Percentiles rank a stretch among this genome's conserved stretches.
phyloP scores from a whole-genome alignment of 257 asterid genomes.

The Mitragyna speciosa region DNA sequence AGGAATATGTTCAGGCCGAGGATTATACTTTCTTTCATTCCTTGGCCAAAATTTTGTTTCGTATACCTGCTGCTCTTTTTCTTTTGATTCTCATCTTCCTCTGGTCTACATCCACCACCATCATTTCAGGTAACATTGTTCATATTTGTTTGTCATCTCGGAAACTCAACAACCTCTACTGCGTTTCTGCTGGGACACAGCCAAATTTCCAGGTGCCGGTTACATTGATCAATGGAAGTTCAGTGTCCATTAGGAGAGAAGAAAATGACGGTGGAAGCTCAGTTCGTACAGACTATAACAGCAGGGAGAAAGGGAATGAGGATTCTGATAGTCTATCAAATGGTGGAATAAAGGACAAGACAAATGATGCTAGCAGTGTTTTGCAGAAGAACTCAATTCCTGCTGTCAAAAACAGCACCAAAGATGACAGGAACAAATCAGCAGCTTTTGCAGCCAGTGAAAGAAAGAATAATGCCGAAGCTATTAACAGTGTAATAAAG shows the following conservation, averaged over 20 bases:
- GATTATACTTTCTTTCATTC: constrained; percentile 25
- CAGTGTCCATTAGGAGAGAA: constrained; percentile 3
- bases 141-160: constrained; percentile 61
- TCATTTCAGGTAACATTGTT: constrained; percentile 48
- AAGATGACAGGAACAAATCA: neutral
- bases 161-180: constrained; percentile 55
- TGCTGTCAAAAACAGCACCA: neutral
- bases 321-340: neutral
- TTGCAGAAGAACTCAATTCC: constrained; percentile 1
- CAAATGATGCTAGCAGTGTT: neutral
- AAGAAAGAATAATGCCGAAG: neutral
- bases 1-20: constrained; percentile 17
- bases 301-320: neutral
- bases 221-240: constrained; percentile 26
- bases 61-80: constrained; percentile 41
- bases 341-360: neutral
- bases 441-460: neutral
- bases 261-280: neutral
- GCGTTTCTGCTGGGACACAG: constrained; percentile 65
- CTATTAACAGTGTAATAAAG: constrained; percentile 7
- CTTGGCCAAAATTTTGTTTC: constrained; percentile 31
- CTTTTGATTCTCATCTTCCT: constrained; percentile 46
- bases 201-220: constrained; percentile 40
- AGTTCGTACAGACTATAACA: neutral
- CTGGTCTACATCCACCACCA: constrained; percentile 59